A percentile compares a stretch with the other conserved stretches of the same genome.
Conservation (phyloP, 768 basidiomycete species). For the Baorangia bicolor region DNA sequence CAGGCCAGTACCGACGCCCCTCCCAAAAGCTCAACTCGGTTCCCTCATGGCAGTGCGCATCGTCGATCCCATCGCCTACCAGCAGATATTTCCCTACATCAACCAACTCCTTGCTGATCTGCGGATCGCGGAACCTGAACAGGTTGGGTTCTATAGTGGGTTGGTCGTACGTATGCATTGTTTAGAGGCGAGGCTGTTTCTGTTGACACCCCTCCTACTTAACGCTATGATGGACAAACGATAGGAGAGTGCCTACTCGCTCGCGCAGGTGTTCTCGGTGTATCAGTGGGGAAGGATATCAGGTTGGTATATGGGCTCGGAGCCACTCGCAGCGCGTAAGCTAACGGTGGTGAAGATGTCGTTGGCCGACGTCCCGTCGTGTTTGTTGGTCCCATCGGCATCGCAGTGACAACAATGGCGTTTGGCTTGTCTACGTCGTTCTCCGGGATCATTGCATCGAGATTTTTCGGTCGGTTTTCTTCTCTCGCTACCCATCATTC, state of each 20-base stretch:
- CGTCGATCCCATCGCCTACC: conserved; percentile 58
- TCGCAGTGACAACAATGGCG: conserved; percentile 47
- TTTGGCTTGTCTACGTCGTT: conserved; percentile 59
- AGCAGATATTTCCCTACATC: conserved; percentile 64
- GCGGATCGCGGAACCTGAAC: conserved; percentile 51
- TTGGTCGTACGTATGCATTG: conserved; percentile 44
- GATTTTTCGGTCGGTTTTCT: conserved; percentile 46
- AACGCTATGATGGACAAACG: not conserved
- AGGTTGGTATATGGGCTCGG: conserved; percentile 31
- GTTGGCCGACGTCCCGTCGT: conserved; percentile 64
- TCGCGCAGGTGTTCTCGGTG: conserved; percentile 58
- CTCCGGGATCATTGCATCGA: conserved; percentile 44
- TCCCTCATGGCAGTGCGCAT: conserved; percentile 43
- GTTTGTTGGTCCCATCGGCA: conserved; percentile 48
- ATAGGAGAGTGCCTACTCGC: conserved; percentile 62
- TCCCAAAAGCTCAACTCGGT: conserved; percentile 47
- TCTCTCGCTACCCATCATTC: not conserved
- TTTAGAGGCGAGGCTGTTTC: not conserved
- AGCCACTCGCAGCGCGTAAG: not conserved
- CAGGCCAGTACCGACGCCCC: conserved; percentile 17
- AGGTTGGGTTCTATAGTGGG: conserved; percentile 67
- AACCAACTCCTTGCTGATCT: conserved; percentile 61
- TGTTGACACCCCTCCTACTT: not conserved
- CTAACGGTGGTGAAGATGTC: conserved; percentile 38
- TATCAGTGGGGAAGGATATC: conserved; percentile 63